A percentile compares a stretch with the other conserved stretches of the same genome.
Evolutionary conservation across 352 stramenopile species (phyloP).

Genomic region (Elongisporangium anandrum): DNA sequence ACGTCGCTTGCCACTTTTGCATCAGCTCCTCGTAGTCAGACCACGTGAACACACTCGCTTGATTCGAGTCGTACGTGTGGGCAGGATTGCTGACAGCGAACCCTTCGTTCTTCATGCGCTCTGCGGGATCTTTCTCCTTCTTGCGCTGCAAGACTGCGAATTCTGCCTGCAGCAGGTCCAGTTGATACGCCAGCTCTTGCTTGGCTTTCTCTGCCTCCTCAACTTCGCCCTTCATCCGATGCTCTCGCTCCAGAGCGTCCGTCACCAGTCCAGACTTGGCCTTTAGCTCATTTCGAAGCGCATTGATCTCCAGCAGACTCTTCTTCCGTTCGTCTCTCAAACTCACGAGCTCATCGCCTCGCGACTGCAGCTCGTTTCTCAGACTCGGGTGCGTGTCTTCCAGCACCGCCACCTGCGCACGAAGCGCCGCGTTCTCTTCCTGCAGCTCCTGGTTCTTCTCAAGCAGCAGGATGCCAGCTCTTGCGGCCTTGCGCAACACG

Average conservation of each 20-base stretch:
- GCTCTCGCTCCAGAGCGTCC: constrained; percentile 47
- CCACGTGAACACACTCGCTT: constrained; percentile 50
- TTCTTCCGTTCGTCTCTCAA: constrained; percentile 40
- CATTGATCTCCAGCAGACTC: constrained; percentile 45
- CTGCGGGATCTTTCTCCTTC: neutral
- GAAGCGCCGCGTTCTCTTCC: constrained; percentile 50
- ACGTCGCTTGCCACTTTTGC: constrained; percentile 30
- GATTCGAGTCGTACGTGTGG: constrained; percentile 52
- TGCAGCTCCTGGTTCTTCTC: constrained; percentile 72
- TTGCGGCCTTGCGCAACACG: constrained; percentile 54
- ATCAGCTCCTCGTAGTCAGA: constrained; percentile 51
- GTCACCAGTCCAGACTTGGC: constrained; percentile 56
- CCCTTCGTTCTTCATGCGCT: constrained; percentile 9
- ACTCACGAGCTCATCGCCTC: constrained; percentile 33
- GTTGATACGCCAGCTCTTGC: constrained; percentile 27
- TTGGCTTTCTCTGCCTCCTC: constrained; percentile 24
- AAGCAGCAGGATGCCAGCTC: constrained; percentile 63
- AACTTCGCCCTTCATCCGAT: constrained; percentile 30
- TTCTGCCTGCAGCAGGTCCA: constrained; percentile 22
- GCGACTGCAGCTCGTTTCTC: constrained; percentile 24
- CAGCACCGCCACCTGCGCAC: constrained; percentile 48
- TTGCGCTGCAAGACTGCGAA: constrained; percentile 14
- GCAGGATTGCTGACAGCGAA: constrained; percentile 35
- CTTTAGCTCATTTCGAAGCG: constrained; percentile 48
- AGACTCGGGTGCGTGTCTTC: constrained; percentile 49